These are phyloP conservation scores for Saturnispora hagleri DNA, from an alignment of 805 yeast genomes.

Conservation along the genomic window DNA sequence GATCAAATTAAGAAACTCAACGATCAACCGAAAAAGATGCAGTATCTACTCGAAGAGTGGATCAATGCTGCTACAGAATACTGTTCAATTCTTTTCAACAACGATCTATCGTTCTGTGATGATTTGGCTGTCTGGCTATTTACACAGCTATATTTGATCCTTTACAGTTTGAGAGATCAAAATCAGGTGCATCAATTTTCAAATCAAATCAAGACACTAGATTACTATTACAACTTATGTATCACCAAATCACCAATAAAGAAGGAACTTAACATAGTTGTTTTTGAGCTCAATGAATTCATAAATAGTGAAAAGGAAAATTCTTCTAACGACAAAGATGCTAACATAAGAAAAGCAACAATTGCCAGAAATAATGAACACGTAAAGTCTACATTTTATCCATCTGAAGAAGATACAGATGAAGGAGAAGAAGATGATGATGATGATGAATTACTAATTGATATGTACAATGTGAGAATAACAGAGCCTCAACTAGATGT, in stretches of 20 bases:
- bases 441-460: slow-evolving; percentile 10
- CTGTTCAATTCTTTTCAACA: neutral
- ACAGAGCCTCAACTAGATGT: neutral
- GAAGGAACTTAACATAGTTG: neutral
- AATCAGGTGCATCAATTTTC: neutral
- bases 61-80: neutral
- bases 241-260: neutral
- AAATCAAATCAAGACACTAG: neutral
- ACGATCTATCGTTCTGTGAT: slow-evolving; percentile 5
- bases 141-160: neutral
- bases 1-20: neutral
- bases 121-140: slow-evolving; percentile 4
- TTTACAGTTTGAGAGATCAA: neutral
- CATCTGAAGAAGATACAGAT: slow-evolving; percentile 15
- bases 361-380: neutral
- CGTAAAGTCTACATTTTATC: neutral
- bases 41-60: neutral
- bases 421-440: slow-evolving; percentile 17
- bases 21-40: neutral
- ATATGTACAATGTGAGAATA: neutral
- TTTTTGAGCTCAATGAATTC: neutral
- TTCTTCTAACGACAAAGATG: neutral
- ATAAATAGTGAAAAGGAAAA: neutral
- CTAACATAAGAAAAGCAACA: neutral
- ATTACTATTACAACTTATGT: neutral